Base-by-base conservation (phyloP, 208 protist species). In the Trypanosomatidae sp. region DNA sequence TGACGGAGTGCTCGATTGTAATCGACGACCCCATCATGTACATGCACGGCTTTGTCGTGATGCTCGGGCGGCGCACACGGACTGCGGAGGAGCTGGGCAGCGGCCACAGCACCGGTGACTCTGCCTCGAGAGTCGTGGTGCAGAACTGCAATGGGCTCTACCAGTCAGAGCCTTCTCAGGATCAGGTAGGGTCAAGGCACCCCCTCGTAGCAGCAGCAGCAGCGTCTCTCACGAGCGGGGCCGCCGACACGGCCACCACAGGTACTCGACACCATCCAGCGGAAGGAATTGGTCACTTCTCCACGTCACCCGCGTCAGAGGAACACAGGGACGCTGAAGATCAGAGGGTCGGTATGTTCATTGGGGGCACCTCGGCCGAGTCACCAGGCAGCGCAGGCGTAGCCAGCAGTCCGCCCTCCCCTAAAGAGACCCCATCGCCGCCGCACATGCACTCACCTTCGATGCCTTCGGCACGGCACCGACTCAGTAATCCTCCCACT, bases 11-110 rank as follows among this genome's bases (percentile, higher is more conserved):
- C 53, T 79, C 75, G 1, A 52, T 79, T 59, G n/a, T 79, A 4
- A 49, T 79, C 30, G 75, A 73, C 62, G 75, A 79, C 75, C 75
- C 75, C 1, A 69, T 79, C 12, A 55, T 79, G 33, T 79, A 79
- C 55, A 5, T 74, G 41, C 75, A 79, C 64, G 50, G 75, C 52
- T 79, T 79, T 39, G 75, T 79, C 5, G 75, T 79, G 62, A 72
- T 79, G 75, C 55, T 79, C 17, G 75, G 75, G 15, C 75, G 69
- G 55, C 75, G 75, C 8, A 71, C 66, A 53, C 67, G 74, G 33
- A n/a, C 67, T 22, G 28, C 50, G 12, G 74, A 78, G 8, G 67
- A 73, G 19, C 22, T 33, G 47, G 25, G 33, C 39, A 39, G 47
- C 69, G n/a, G 30, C 12, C 66, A 44, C 49, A 8, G 19, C 28